A percentile compares a stretch with the other conserved stretches of the same genome.
These are phyloP conservation scores for Lodderomyces metapsilosis DNA, from an alignment of 1,139 yeast species.

Conservation along the genomic window DNA sequence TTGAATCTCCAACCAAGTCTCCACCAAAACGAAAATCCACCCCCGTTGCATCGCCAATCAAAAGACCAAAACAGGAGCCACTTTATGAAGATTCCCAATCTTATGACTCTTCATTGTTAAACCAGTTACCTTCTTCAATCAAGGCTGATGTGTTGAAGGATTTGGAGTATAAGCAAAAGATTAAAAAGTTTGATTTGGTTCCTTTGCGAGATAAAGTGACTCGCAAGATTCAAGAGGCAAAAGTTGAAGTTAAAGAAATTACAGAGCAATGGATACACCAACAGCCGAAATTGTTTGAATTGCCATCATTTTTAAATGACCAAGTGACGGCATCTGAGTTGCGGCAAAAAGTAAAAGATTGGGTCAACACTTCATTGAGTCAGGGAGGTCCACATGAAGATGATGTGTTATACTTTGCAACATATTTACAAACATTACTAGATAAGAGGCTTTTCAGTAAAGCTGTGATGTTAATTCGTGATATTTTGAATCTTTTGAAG, in stretches of 20 bases:
- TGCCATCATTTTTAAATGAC: conserved; percentile 39
- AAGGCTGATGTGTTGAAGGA: conserved; percentile 43
- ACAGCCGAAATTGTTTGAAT: conserved; percentile 20
- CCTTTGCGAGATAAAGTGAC: conserved; percentile 33
- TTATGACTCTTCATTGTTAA: conserved; percentile 41
- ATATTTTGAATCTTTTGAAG: conserved; percentile 17
- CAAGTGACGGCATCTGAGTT: conserved; percentile 27
- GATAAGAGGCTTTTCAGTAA: conserved; percentile 20
- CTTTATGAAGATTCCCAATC: conserved; percentile 18
- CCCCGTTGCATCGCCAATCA: conserved; percentile 14
- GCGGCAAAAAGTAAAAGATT: conserved; percentile 34
- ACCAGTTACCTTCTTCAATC: conserved; percentile 48
- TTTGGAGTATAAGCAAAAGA: conserved; percentile 28
- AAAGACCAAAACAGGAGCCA: conserved; percentile 11
- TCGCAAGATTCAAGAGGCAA: conserved; percentile 19
- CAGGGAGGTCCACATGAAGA: conserved; percentile 58
- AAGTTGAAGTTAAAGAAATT: conserved; percentile 19
- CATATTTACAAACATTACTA: conserved; percentile 23
- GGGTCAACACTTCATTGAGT: conserved; percentile 49
- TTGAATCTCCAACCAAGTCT: conserved; percentile 31
- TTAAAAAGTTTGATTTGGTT: conserved; percentile 26
- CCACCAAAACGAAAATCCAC: conserved; percentile 6
- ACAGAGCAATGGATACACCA: conserved; percentile 26
- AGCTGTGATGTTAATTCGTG: conserved; percentile 21
- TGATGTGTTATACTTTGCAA: conserved; percentile 45